phyloP scores from a whole-genome alignment of 495 filamentous ascomycete genomes.

The Xylaria flabelliformis region DNA sequence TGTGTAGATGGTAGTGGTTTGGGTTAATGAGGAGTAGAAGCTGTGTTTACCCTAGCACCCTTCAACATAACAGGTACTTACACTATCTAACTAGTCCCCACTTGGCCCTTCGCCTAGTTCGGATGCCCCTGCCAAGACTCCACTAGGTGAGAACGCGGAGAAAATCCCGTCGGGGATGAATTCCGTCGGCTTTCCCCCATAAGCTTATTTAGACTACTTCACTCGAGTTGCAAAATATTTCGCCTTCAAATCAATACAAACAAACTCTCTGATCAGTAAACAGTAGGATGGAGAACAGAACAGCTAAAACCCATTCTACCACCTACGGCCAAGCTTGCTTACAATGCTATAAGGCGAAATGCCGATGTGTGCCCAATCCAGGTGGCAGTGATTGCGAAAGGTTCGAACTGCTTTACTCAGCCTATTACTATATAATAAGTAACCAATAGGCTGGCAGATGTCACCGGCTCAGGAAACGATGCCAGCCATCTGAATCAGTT shows the following conservation, averaged over 20 bases:
- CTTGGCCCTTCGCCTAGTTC: not conserved
- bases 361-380: slow-evolving; percentile 49
- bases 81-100: not conserved
- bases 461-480: slow-evolving; percentile 54
- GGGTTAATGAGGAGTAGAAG: not conserved
- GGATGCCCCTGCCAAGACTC: not conserved
- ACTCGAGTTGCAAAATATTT: not conserved
- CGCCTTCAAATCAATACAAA: not conserved
- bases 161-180: slow-evolving; percentile 8
- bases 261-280: not conserved
- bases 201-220: too few species aligned
- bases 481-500: slow-evolving; percentile 46
- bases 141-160: not conserved
- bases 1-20: not conserved
- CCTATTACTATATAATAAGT: not conserved
- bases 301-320: slow-evolving; percentile 9
- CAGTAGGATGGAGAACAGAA: not conserved
- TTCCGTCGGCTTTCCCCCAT: slow-evolving; percentile 3
- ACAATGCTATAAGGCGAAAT: slow-evolving; percentile 54
- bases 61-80: too few species aligned
- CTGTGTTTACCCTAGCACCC: not conserved
- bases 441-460: slow-evolving; percentile 43
- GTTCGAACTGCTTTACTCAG: slow-evolving; percentile 31
- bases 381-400: slow-evolving; percentile 50
- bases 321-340: slow-evolving; percentile 52